phyloP scores from a whole-genome alignment of 805 yeast species.

The Metschnikowia lachancei region DNA sequence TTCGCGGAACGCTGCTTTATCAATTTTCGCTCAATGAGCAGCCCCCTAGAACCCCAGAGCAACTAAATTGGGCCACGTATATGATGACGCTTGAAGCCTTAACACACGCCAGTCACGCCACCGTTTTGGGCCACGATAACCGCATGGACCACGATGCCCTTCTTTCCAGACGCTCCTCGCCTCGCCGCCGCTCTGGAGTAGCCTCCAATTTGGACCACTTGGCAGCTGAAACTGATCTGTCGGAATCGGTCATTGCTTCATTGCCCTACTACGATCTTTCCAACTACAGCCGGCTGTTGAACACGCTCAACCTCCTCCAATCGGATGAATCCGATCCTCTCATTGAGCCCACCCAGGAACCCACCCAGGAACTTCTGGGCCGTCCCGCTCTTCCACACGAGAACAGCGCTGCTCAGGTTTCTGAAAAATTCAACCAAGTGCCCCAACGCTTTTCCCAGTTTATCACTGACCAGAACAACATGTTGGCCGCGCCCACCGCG shows the following conservation, averaged over 20 bases:
- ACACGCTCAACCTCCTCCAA: constrained; percentile 16
- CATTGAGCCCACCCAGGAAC: not conserved
- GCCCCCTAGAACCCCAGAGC: not conserved
- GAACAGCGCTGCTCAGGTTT: not conserved
- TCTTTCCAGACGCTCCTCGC: not conserved
- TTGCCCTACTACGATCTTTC: constrained; percentile 14
- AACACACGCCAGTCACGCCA: not conserved
- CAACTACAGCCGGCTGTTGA: constrained; percentile 16
- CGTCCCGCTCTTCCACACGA: not conserved
- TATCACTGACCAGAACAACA: constrained; percentile 33
- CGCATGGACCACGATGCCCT: not conserved
- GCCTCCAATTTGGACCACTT: not conserved
- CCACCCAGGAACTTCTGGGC: too few relatives aligned
- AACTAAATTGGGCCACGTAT: not conserved
- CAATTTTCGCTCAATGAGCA: not conserved
- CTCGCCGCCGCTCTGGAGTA: not conserved
- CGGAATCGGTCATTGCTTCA: constrained; percentile 9
- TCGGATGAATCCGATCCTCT: not conserved
- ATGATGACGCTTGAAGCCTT: constrained; percentile 2
- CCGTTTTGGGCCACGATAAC: not conserved
- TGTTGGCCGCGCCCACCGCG: not conserved
- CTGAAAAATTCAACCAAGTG: constrained; percentile 29
- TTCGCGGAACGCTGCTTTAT: constrained; percentile 5
- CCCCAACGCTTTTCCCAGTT: constrained; percentile 42
- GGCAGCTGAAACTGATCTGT: constrained; percentile 14